These are phyloP conservation scores for Brassica juncea DNA, from an alignment of 345 rosid genomes.

Conservation along the genomic window DNA sequence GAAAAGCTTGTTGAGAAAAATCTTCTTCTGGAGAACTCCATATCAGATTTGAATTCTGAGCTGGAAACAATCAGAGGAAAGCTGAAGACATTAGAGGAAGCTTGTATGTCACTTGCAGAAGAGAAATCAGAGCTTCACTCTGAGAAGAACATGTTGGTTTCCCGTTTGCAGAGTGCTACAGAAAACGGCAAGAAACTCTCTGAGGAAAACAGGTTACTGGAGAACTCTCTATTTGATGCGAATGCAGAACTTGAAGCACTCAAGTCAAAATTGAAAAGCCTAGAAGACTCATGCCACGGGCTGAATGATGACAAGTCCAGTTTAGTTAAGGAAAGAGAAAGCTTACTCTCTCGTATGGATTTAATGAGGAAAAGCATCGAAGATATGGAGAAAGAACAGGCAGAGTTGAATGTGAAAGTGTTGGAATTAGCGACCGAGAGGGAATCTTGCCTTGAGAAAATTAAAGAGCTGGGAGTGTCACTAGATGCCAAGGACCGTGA, in stretches of 20 bases:
- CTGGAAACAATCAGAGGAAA: slow-evolving; percentile 68
- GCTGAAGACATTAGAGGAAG: slow-evolving; percentile 68
- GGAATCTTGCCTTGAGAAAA: slow-evolving; percentile 52
- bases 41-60: slow-evolving; percentile 84
- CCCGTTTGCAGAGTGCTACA: slow-evolving; percentile 57
- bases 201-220: slow-evolving; percentile 65
- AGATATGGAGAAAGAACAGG: slow-evolving; percentile 57
- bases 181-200: slow-evolving; percentile 59
- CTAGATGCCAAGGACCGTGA: slow-evolving; percentile 59
- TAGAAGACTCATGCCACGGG: slow-evolving; percentile 61
- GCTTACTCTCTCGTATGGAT: slow-evolving; percentile 58
- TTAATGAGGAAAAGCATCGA: slow-evolving; percentile 50
- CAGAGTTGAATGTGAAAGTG: slow-evolving; percentile 51
- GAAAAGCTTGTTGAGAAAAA: slow-evolving; percentile 79
- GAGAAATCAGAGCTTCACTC: slow-evolving; percentile 69
- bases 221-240: slow-evolving; percentile 71
- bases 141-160: slow-evolving; percentile 59
- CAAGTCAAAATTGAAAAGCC: slow-evolving; percentile 53
- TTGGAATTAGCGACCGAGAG: slow-evolving; percentile 59
- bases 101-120: slow-evolving; percentile 52
- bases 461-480: slow-evolving; percentile 51
- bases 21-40: slow-evolving; percentile 77
- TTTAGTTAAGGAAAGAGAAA: slow-evolving; percentile 53
- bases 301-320: slow-evolving; percentile 67
- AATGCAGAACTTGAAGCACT: slow-evolving; percentile 71